These are phyloP conservation scores for Mucor racemosus DNA, from an alignment of 371 early-diverging fungal genomes.

Conservation along the genomic window DNA sequence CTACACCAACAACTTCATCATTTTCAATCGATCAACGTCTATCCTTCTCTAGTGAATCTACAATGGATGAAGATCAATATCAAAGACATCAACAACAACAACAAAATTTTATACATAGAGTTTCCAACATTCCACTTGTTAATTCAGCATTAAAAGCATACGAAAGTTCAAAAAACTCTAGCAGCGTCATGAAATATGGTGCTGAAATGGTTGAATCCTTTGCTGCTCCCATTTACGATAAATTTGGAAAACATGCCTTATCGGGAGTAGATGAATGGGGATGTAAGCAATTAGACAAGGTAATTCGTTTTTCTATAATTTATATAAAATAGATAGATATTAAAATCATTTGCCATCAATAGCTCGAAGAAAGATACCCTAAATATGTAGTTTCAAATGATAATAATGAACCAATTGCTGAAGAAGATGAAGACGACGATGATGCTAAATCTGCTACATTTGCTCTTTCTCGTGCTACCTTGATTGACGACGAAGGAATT, in stretches of 20 bases:
- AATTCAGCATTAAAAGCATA: slow-evolving; percentile 78
- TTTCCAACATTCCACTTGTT: slow-evolving; percentile 81
- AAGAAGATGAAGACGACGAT: slow-evolving; percentile 45
- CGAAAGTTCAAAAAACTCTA: slow-evolving; percentile 76
- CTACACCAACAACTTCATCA: slow-evolving; percentile 33
- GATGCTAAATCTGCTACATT: slow-evolving; percentile 43
- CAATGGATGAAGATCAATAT: slow-evolving; percentile 29
- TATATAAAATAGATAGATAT: too few species aligned
- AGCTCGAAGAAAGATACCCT: slow-evolving; percentile 37
- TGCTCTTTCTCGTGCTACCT: slow-evolving; percentile 45
- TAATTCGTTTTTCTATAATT: background rate
- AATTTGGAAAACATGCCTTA: slow-evolving; percentile 35
- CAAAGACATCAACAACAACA: slow-evolving; percentile 17
- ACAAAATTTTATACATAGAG: slow-evolving; percentile 70
- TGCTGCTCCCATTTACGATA: slow-evolving; percentile 45
- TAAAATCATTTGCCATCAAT: background rate
- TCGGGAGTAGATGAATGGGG: slow-evolving; percentile 43
- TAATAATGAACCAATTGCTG: background rate
- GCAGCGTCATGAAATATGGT: slow-evolving; percentile 60
- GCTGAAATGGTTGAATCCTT: slow-evolving; percentile 70
- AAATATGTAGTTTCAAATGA: slow-evolving; percentile 24
- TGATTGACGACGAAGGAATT: slow-evolving; percentile 34
- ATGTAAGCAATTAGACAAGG: slow-evolving; percentile 42
- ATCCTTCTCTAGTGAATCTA: slow-evolving; percentile 35
- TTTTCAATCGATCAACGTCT: slow-evolving; percentile 22